phyloP scores from a whole-genome alignment of 345 rosid species.

The Murraya koenigii region DNA sequence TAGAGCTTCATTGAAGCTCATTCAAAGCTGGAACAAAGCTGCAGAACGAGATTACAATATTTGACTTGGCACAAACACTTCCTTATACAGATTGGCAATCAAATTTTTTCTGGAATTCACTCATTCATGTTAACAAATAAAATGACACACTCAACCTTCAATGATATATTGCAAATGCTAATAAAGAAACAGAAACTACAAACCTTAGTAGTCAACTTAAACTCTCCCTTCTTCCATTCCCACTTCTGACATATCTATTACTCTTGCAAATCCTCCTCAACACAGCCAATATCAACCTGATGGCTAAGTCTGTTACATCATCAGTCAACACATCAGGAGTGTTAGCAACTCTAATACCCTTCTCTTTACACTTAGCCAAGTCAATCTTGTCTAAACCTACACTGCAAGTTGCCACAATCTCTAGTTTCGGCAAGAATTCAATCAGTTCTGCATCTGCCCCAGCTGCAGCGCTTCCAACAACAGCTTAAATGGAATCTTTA shows the following conservation, averaged over 20 bases:
- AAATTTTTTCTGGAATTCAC: background rate
- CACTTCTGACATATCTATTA: slow-evolving; percentile 49
- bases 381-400: slow-evolving; percentile 66
- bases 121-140: background rate
- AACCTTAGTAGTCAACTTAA: slow-evolving; percentile 51
- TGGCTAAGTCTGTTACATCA: slow-evolving; percentile 57
- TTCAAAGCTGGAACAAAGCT: background rate
- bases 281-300: slow-evolving; percentile 52
- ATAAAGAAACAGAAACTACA: background rate
- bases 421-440: slow-evolving; percentile 47
- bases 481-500: slow-evolving; percentile 32
- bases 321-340: slow-evolving; percentile 71
- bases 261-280: slow-evolving; percentile 46
- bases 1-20: background rate
- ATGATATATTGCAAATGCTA: background rate
- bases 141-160: background rate
- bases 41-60: background rate
- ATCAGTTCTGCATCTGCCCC: slow-evolving; percentile 55
- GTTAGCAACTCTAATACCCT: slow-evolving; percentile 55
- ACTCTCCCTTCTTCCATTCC: slow-evolving; percentile 46
- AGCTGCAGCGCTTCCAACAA: slow-evolving; percentile 34
- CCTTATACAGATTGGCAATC: background rate
- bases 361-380: slow-evolving; percentile 51
- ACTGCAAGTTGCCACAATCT: slow-evolving; percentile 55
- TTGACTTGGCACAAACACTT: background rate